phyloP scores from a whole-genome alignment of 805 yeast species.

The Jamesozyma rosinii region DNA sequence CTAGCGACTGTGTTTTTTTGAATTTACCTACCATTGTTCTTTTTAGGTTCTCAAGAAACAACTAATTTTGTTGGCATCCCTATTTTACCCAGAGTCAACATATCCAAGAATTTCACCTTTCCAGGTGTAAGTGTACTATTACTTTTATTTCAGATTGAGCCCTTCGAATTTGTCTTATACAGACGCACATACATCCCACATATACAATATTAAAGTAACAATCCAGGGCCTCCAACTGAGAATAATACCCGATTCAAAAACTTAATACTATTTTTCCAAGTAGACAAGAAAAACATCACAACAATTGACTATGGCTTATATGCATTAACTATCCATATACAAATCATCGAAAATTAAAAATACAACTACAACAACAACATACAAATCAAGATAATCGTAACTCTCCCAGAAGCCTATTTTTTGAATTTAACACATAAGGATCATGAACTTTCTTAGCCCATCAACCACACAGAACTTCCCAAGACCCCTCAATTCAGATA shows the following conservation, averaged over 20 bases:
- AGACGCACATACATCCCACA: too few species aligned
- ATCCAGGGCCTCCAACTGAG: not conserved
- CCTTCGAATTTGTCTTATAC: not conserved
- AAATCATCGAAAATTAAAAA: not conserved
- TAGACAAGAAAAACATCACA: not conserved
- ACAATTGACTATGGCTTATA: not conserved
- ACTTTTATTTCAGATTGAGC: not conserved
- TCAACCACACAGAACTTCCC: not conserved
- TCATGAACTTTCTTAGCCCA: conserved; percentile 4
- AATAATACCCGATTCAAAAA: not conserved
- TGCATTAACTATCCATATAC: not conserved
- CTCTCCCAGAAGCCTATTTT: too few species aligned
- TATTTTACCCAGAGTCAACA: too few species aligned
- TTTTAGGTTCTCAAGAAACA: too few species aligned
- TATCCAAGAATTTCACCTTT: too few species aligned
- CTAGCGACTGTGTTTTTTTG: too few species aligned
- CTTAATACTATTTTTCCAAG: not conserved
- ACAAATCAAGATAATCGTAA: not conserved
- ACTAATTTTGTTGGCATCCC: too few species aligned
- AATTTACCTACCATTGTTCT: too few species aligned
- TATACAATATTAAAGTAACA: too few species aligned
- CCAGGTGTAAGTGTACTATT: too few species aligned
- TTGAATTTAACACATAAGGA: not conserved
- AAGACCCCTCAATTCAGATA: not conserved
- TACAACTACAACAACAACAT: not conserved